These are phyloP conservation scores for Platanthera zijinensis DNA, from an alignment of 106 monocot species.

Conservation along the genomic window DNA sequence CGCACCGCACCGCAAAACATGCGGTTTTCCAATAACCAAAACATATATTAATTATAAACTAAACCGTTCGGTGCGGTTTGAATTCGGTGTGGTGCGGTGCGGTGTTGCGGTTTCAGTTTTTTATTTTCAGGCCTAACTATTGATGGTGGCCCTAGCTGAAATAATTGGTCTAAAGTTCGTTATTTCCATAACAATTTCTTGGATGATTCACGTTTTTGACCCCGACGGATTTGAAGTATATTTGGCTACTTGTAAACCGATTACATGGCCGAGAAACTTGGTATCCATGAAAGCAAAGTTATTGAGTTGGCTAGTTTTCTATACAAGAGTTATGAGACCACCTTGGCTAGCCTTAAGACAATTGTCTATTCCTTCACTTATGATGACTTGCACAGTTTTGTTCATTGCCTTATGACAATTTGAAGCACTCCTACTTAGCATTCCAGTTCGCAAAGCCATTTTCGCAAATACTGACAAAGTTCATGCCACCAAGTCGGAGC, in stretches of 20 bases:
- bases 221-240: too few relatives aligned
- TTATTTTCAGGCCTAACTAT: too few relatives aligned
- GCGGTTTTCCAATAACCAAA: too few relatives aligned
- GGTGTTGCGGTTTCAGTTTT: too few relatives aligned
- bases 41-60: too few relatives aligned
- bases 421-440: slow-evolving; percentile 53
- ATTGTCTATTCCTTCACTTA: slow-evolving; percentile 76
- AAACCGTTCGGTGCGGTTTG: too few relatives aligned
- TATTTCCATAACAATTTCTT: too few relatives aligned
- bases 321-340: slow-evolving; percentile 83
- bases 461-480: slow-evolving; percentile 70
- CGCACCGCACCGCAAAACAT: too few relatives aligned
- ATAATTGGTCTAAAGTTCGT: too few relatives aligned
- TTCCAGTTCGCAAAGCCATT: slow-evolving; percentile 54
- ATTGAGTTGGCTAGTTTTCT: slow-evolving; percentile 45
- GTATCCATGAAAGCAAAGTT: slow-evolving; percentile 56
- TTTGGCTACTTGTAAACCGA: slow-evolving; percentile 15
- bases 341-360: slow-evolving; percentile 90
- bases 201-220: too few relatives aligned
- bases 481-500: slow-evolving; percentile 37
- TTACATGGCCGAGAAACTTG: slow-evolving; percentile 78
- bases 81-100: too few relatives aligned
- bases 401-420: slow-evolving; percentile 75
- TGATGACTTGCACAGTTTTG: slow-evolving; percentile 73
- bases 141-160: too few relatives aligned